A percentile compares a stretch with the other conserved stretches of the same genome.
Evolutionary conservation across 108 stramenopile species (phyloP).

Genomic region (Cyclotella cryptica): DNA sequence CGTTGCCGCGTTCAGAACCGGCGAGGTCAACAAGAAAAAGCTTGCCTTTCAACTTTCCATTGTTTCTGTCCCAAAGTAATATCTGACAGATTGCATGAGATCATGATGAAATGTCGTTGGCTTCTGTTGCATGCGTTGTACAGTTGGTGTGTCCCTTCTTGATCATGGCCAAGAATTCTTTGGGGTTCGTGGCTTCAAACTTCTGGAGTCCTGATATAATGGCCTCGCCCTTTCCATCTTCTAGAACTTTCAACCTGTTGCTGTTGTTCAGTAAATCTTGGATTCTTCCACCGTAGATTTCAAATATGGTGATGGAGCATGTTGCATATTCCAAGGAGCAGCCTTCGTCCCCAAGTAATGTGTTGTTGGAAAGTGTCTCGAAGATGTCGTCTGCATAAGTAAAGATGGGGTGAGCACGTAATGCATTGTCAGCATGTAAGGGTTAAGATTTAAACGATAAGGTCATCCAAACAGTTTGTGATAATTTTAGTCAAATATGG

Average conservation of each 20-base stretch:
- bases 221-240: conserved; percentile 98
- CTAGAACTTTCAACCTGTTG: conserved; percentile 88
- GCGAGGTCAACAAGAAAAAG: conserved; percentile 97
- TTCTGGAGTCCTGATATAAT: conserved; percentile 90
- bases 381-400: conserved; percentile 86
- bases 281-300: conserved; percentile 97
- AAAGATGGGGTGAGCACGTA: too few relatives aligned
- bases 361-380: conserved; percentile 48
- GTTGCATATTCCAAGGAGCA: conserved; percentile 58
- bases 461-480: too few relatives aligned
- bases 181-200: conserved; percentile 72
- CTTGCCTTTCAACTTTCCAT: conserved; percentile 81
- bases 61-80: conserved; percentile 67
- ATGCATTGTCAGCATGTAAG: too few relatives aligned
- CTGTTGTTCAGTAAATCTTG: conserved; percentile 96
- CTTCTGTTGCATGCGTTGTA: conserved; percentile 97
- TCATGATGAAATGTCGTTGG: conserved; percentile 90
- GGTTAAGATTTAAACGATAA: too few relatives aligned
- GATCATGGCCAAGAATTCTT: conserved; percentile 84
- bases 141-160: conserved; percentile 87
- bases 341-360: conserved; percentile 24
- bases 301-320: conserved; percentile 90
- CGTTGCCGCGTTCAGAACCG: conserved; percentile 94
- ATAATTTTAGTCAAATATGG: too few relatives aligned
- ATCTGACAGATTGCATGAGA: conserved; percentile 99